phyloP scores from a whole-genome alignment of 2,329 filamentous ascomycete species.

The Bipolaris zeicola region DNA sequence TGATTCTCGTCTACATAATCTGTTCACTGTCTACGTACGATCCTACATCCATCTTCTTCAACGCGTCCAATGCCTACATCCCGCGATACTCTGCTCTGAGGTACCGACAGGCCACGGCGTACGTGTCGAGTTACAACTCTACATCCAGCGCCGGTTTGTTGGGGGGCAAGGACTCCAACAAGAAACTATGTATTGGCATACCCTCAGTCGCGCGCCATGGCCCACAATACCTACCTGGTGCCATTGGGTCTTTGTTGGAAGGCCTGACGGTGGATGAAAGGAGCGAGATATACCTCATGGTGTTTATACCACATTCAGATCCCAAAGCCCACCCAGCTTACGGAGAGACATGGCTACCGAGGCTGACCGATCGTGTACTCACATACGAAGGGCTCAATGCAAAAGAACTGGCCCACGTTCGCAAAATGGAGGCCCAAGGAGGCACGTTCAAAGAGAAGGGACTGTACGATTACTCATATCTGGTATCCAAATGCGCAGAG shows the following conservation, averaged over 20 bases:
- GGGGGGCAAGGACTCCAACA: conserved; percentile 13
- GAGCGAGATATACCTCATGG: conserved; percentile 49
- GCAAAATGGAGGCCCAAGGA: conserved; percentile 34
- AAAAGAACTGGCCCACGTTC: conserved; percentile 44
- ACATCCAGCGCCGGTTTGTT: conserved; percentile 20
- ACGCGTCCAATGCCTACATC: conserved; percentile 37
- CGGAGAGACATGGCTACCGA: conserved; percentile 48
- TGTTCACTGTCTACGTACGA: conserved; percentile 36
- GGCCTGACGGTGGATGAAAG: conserved; percentile 52
- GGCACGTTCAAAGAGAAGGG: conserved; percentile 49
- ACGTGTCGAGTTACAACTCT: conserved; percentile 28
- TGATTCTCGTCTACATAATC: conserved; percentile 31
- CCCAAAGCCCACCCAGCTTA: conserved; percentile 51
- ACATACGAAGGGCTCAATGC: conserved; percentile 45
- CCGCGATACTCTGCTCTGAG: conserved; percentile 41
- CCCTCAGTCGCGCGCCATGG: conserved; percentile 51
- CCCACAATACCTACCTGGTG: conserved; percentile 49
- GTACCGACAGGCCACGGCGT: conserved; percentile 36
- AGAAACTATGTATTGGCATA: conserved; percentile 53
- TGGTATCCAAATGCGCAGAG: conserved; percentile 50
- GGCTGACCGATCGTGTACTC: conserved; percentile 49
- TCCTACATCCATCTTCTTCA: conserved; percentile 47
- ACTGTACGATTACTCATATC: conserved; percentile 53
- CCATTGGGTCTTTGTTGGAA: conserved; percentile 53
- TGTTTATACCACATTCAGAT: conserved; percentile 54